Evolutionary conservation across 2,329 filamentous ascomycete genomes (phyloP), one percentile per base, ranked within the genome.

Genomic region (Trichophyton benhamiae): DNA sequence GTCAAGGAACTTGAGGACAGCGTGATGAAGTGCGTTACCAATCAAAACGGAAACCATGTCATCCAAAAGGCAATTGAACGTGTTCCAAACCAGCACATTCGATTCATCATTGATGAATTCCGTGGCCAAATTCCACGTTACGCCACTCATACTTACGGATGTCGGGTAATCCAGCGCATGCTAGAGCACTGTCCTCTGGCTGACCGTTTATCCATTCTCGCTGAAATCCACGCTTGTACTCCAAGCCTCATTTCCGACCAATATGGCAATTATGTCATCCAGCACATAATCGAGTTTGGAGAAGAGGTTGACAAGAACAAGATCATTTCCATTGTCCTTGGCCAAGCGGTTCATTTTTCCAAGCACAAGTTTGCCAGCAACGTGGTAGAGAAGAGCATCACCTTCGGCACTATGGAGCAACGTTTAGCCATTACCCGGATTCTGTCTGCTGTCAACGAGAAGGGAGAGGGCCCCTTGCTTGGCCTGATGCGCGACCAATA

Each of bases 331-430:
- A 78, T 90, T 55, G 87, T 97, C 65, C 85, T 86, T 65, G 79
- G 80, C 11, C 83, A 90, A 62, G 78, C 96, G 1, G 75, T 96
- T 44, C 76, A 78, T 1, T 86, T 90, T 67, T 96, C 91, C 27
- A 96, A 91, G 78, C 90, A 97, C 77, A 99, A 99, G 72, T 95
- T 89, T 69, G 92, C 94, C 0, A 96, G 91, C 69, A 97, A 99
- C 68, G 92, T 99, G 2, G 92, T 99, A 0, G 94, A 99, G 75
- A 92, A 90, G 74, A 95, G 91, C 71, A 87, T 97, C 63, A 79
- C 87, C 61, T 83, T 81, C 66, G 89, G 89, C 20, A 83, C 83
- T 0, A 77, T 82, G 20, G 79, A 85, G 58, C 87, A 95, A 71
- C 85, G 87, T 59, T 81, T 79, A 38, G 79, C 81, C 36, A 90